phyloP scores from a whole-genome alignment of 202 grass and related monocot genomes.

The Schoenoplectus tabernaemontani region DNA sequence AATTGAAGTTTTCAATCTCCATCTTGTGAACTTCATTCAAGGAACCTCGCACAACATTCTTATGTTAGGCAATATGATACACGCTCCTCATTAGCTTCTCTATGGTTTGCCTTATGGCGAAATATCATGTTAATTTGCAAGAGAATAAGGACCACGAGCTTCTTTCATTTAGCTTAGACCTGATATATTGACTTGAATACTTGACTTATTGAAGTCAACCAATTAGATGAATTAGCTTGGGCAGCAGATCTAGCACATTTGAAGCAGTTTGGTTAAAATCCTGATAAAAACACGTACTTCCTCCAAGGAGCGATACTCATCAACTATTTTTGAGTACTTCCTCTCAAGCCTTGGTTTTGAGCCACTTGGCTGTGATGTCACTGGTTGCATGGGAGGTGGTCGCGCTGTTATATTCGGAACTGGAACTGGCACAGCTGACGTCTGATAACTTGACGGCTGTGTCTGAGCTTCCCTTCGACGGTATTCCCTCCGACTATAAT shows the following conservation, averaged over 20 bases:
- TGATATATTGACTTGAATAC: not conserved
- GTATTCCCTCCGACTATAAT: not conserved
- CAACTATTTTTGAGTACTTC: constrained; percentile 76
- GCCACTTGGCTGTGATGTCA: constrained; percentile 27
- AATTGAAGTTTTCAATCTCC: not conserved
- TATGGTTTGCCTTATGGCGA: not conserved
- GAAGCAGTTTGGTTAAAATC: constrained; percentile 7
- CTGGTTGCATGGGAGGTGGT: constrained; percentile 13
- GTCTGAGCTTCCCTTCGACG: constrained; percentile 14
- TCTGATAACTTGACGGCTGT: constrained; percentile 21
- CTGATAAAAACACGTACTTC: constrained; percentile 43
- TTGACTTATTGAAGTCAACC: not conserved
- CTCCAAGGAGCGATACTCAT: constrained; percentile 63
- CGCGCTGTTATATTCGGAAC: not conserved
- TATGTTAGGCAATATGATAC: not conserved
- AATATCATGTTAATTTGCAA: not conserved
- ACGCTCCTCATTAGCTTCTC: not conserved
- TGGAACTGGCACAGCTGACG: constrained; percentile 4
- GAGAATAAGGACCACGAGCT: not conserved
- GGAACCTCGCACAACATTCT: not conserved
- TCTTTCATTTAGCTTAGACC: not conserved
- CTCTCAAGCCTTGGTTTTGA: constrained; percentile 57
- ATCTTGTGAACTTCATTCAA: not conserved
- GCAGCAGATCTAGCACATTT: not conserved
- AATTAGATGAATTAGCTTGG: not conserved